Percentiles rank a stretch among this genome's conserved stretches.
Conservation (phyloP, 2,329 filamentous ascomycete genomes). For the Venturia carpophila region DNA sequence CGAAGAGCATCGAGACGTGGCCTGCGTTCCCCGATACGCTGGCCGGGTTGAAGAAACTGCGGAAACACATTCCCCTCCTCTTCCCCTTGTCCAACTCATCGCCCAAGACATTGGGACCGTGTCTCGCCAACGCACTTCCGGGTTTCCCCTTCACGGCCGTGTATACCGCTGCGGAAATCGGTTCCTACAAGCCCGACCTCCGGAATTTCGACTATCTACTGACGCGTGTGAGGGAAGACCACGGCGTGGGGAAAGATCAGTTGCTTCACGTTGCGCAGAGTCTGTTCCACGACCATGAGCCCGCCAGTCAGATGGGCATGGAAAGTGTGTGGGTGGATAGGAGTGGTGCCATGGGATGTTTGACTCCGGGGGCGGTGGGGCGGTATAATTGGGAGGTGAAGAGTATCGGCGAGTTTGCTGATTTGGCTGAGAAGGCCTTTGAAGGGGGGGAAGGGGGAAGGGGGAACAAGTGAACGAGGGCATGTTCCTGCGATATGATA, state of each 20-base stretch:
- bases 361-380: constrained; percentile 27
- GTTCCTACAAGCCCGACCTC: constrained; percentile 60
- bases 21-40: constrained; percentile 51
- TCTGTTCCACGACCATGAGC: constrained; percentile 58
- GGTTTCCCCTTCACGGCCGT: constrained; percentile 49
- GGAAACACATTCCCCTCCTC: constrained; percentile 45
- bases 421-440: constrained; percentile 43
- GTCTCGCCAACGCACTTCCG: not conserved
- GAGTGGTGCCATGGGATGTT: constrained; percentile 42
- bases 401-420: constrained; percentile 53
- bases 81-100: constrained; percentile 49
- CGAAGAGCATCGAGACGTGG: constrained; percentile 46
- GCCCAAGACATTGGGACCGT: constrained; percentile 13
- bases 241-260: constrained; percentile 49
- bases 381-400: constrained; percentile 48
- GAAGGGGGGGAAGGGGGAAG: no score
- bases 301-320: constrained; percentile 53
- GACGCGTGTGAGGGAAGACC: constrained; percentile 42
- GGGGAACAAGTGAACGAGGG: not conserved
- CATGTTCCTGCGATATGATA: no score
- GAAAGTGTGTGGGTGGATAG: constrained; percentile 55
- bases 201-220: constrained; percentile 62
- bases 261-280: constrained; percentile 64
- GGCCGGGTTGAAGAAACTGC: constrained; percentile 43
- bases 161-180: constrained; percentile 64